phyloP scores from a whole-genome alignment of 2,329 filamentous ascomycete species.

The Penicillium sp. region DNA sequence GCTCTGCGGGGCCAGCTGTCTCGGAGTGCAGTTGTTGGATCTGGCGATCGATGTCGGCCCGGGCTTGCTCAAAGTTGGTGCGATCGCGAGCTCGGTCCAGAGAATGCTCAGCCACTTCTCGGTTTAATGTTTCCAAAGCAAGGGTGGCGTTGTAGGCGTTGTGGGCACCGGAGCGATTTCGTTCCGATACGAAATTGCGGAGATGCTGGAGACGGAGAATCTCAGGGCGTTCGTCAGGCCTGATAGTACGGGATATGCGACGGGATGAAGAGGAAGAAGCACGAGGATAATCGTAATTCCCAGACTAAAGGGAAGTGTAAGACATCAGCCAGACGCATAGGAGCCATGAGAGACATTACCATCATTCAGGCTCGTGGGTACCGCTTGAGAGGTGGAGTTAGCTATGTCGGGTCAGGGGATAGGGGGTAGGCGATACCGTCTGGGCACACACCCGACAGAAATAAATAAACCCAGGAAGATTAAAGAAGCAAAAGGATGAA shows the following conservation, averaged over 20 bases:
- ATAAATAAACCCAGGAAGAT: not conserved
- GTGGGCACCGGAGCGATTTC: conserved; percentile 24
- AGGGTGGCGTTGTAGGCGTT: conserved; percentile 24
- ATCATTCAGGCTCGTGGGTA: conserved; percentile 12
- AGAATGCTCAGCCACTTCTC: conserved; percentile 31
- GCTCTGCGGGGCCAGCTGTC: conserved; percentile 6
- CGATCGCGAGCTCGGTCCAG: conserved; percentile 22
- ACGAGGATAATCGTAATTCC: conserved; percentile 37
- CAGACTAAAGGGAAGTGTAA: conserved; percentile 28
- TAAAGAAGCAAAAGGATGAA: not conserved
- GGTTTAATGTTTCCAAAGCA: conserved; percentile 34
- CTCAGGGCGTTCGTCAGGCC: conserved; percentile 21
- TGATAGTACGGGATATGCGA: conserved; percentile 18
- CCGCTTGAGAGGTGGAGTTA: not conserved
- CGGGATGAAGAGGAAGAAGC: conserved; percentile 32
- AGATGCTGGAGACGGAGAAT: conserved; percentile 30
- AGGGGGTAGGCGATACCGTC: not conserved
- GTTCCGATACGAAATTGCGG: conserved; percentile 34
- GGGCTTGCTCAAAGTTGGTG: conserved; percentile 21
- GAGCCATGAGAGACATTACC: conserved; percentile 17
- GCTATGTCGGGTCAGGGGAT: not conserved
- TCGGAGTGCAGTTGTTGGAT: conserved; percentile 17
- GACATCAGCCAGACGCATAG: conserved; percentile 5
- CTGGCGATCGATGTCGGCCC: conserved; percentile 21
- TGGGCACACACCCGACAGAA: not conserved